These are phyloP conservation scores for Cantharellus cinnabarinus DNA, from an alignment of 768 basidiomycete species.

Conservation along the genomic window DNA sequence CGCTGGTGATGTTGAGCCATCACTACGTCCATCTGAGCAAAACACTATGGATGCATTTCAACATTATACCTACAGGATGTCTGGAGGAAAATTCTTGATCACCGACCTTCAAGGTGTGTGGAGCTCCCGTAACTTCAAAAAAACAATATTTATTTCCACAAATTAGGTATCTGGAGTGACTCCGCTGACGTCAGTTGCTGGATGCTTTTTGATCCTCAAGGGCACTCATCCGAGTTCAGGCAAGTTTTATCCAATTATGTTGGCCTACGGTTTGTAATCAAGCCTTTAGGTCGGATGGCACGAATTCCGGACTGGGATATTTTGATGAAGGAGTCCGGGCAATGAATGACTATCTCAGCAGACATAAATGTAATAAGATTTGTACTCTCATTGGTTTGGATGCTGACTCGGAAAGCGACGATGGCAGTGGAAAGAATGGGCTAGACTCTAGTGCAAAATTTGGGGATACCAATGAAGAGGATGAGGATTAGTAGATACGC, in stretches of 20 bases:
- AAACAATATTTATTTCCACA: neutral
- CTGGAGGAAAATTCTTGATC: neutral
- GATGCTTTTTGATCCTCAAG: neutral
- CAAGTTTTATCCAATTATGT: neutral
- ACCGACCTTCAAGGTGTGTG: neutral
- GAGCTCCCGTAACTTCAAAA: neutral
- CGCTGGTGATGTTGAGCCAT: neutral
- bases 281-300: neutral
- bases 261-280: neutral
- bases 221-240: neutral
- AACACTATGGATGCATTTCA: neutral
- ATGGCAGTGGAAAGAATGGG: neutral
- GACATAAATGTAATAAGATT: neutral
- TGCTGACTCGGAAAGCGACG: neutral
- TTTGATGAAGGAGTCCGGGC: neutral
- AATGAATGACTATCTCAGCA: neutral
- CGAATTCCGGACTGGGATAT: neutral
- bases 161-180: neutral
- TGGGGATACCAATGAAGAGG: neutral
- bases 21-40: neutral
- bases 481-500: neutral
- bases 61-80: neutral
- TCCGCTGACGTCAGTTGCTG: neutral
- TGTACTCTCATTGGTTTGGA: neutral
- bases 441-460: neutral